Percentiles rank a stretch among this genome's conserved stretches.
phyloP scores from a whole-genome alignment of 2,329 filamentous ascomycete species.

The Akanthomyces uredinophilus region DNA sequence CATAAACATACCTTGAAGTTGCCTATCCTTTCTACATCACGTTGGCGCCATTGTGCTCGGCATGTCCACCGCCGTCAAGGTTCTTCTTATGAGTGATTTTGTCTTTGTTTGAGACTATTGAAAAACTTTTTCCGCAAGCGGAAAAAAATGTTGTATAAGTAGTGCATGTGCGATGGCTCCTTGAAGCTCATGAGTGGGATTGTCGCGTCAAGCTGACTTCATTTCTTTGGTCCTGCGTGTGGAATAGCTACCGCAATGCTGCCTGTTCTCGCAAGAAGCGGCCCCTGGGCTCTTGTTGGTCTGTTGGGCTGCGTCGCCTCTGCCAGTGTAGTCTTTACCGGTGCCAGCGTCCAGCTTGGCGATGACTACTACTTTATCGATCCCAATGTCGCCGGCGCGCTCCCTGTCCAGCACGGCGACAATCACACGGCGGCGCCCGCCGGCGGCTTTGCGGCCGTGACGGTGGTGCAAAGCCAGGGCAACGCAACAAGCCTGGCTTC shows the following conservation, averaged over 20 bases:
- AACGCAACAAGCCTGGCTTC: constrained; percentile 18
- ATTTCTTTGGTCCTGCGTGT: neutral
- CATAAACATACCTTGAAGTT: neutral
- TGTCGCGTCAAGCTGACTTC: too few relatives aligned
- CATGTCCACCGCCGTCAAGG: neutral
- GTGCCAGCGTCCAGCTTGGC: constrained; percentile 6
- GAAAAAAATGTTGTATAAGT: neutral
- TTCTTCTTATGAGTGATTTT: neutral
- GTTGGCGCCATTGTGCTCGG: neutral
- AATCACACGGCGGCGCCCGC: neutral
- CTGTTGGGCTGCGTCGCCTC: neutral
- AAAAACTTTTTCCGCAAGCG: neutral
- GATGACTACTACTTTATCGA: constrained; percentile 11
- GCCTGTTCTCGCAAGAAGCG: neutral
- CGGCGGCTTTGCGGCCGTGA: constrained; percentile 28
- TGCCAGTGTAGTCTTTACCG: neutral
- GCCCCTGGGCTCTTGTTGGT: neutral
- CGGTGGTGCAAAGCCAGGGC: constrained; percentile 26
- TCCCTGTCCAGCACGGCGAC: neutral
- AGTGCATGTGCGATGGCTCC: neutral
- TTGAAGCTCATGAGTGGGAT: too few relatives aligned
- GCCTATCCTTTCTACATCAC: neutral
- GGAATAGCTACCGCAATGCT: neutral
- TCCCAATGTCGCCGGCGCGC: neutral
- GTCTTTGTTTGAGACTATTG: neutral